Conservation (phyloP, 805 yeast genomes). For the Ogataea pilisensis region DNA sequence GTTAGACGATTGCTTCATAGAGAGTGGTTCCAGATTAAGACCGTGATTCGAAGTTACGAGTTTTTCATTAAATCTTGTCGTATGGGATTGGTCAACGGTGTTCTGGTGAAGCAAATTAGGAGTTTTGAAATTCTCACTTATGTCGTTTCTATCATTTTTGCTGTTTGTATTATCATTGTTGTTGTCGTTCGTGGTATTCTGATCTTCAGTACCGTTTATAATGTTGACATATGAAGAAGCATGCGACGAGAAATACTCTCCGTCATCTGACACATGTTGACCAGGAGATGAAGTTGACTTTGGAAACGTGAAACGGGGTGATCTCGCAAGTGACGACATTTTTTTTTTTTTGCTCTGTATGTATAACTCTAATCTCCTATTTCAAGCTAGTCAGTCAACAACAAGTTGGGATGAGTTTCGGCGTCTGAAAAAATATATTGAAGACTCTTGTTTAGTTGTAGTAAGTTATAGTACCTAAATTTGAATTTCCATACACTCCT, state of each 20-base stretch:
- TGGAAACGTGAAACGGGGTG: constrained; percentile 7
- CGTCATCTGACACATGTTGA: neutral
- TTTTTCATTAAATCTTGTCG: no score
- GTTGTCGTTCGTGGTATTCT: neutral
- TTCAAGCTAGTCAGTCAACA: no score
- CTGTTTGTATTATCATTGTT: neutral
- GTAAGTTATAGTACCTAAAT: no score
- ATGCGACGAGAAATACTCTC: constrained; percentile 3
- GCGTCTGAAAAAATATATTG: no score
- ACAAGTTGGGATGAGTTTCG: no score
- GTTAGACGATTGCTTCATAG: neutral
- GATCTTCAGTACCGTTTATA: neutral
- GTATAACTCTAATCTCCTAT: no score
- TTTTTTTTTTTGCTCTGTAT: no score
- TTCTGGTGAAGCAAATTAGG: neutral
- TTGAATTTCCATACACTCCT: no score
- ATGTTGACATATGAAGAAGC: neutral
- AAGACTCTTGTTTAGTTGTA: no score
- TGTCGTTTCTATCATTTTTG: neutral
- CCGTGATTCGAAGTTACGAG: neutral
- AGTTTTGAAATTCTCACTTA: neutral
- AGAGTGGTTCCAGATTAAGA: neutral
- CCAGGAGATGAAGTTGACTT: neutral
- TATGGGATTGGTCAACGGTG: neutral
- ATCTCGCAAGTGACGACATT: constrained; percentile 3